Conservation (phyloP, 1,284 basidiomycete genomes). For the Irpex rosettiformis region DNA sequence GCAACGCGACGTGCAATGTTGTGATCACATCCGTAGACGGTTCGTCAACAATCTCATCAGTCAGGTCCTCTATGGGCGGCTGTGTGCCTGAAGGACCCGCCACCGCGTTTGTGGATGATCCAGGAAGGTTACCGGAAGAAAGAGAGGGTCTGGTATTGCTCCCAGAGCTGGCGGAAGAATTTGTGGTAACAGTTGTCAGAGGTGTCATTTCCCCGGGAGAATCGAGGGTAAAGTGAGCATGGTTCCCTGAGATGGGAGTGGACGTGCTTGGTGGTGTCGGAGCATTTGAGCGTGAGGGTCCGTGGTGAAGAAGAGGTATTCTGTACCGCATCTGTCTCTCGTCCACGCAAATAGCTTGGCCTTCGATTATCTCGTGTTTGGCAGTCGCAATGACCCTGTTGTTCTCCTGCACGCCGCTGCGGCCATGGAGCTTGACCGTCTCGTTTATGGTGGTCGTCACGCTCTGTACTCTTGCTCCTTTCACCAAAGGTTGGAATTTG, state of each 20-base stretch:
- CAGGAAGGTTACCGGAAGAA: slow-evolving; percentile 1
- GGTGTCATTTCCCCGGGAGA: slow-evolving; percentile 25
- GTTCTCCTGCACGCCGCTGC: slow-evolving; percentile 56
- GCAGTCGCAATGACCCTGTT: slow-evolving; percentile 59
- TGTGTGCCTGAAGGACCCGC: not conserved
- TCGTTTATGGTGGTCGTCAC: slow-evolving; percentile 76
- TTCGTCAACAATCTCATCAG: slow-evolving; percentile 22
- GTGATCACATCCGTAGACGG: slow-evolving; percentile 43
- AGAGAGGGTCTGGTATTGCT: not conserved
- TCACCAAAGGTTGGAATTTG: slow-evolving; percentile 84
- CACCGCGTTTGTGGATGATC: not conserved
- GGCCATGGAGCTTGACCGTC: slow-evolving; percentile 61
- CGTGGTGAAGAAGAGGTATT: slow-evolving; percentile 23
- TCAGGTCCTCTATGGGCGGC: slow-evolving; percentile 11
- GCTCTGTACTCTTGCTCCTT: slow-evolving; percentile 74
- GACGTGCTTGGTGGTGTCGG: slow-evolving; percentile 14
- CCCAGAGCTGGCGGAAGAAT: slow-evolving; percentile 23
- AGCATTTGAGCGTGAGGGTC: slow-evolving; percentile 18
- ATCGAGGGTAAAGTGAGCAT: slow-evolving; percentile 19
- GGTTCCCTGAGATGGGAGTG: slow-evolving; percentile 5
- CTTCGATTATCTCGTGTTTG: slow-evolving; percentile 71
- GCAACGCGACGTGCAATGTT: slow-evolving; percentile 44
- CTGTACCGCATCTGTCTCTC: slow-evolving; percentile 34
- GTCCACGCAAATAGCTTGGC: slow-evolving; percentile 48
- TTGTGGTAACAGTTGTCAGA: slow-evolving; percentile 26